Conservation (phyloP, 495 filamentous ascomycete species). For the Neurospora terricola region DNA sequence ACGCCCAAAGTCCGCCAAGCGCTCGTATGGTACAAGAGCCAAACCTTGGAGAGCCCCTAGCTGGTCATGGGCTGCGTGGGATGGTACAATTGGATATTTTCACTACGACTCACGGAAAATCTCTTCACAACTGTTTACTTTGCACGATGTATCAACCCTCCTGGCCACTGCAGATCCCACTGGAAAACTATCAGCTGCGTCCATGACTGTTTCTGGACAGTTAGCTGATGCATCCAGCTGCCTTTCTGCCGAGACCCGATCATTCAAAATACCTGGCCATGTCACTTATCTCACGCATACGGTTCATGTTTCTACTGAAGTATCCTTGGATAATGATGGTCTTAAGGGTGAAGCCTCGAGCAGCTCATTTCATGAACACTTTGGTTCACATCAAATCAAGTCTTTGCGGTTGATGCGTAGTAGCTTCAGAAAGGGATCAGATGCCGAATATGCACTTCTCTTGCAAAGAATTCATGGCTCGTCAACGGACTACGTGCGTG, state of each 20-base stretch:
- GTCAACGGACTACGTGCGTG: neutral
- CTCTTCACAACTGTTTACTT: neutral
- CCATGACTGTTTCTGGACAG: neutral
- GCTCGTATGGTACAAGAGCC: neutral
- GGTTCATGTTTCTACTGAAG: neutral
- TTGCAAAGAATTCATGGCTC: neutral
- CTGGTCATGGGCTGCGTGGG: neutral
- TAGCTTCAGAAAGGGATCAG: neutral
- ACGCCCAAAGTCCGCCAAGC: neutral
- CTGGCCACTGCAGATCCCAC: neutral
- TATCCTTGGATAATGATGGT: too few relatives aligned
- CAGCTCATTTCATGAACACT: neutral
- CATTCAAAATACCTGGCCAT: neutral
- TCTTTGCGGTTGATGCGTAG: neutral
- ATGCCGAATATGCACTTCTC: neutral
- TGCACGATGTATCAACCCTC: neutral
- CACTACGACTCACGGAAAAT: too few relatives aligned
- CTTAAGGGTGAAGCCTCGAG: neutral
- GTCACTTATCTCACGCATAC: too few relatives aligned
- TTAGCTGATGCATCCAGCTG: neutral
- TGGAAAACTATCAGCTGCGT: neutral
- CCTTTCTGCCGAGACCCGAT: rapidly evolving
- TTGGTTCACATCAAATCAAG: neutral
- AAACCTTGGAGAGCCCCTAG: neutral
- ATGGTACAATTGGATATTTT: too few relatives aligned